These are phyloP conservation scores for Blumeriella jaapii DNA, from an alignment of 2,329 filamentous ascomycete species.

Conservation along the genomic window DNA sequence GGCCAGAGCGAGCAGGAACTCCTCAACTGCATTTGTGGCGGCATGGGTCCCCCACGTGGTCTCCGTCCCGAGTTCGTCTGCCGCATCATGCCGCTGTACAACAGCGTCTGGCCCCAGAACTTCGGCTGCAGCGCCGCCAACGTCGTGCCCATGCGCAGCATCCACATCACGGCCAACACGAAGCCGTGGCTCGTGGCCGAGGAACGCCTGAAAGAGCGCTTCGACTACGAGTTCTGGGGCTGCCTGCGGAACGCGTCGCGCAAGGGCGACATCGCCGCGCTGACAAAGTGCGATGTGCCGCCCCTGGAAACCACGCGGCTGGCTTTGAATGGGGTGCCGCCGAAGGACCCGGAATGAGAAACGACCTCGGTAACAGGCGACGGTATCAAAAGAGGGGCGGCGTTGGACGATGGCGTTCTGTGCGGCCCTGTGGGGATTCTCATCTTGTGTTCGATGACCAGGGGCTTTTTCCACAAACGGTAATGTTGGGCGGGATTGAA, in stretches of 20 bases:
- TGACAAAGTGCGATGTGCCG: constrained; percentile 4
- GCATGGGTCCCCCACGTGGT: neutral
- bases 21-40: constrained; percentile 8
- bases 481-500: no score
- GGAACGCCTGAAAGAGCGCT: neutral
- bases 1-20: constrained; percentile 7
- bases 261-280: neutral
- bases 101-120: constrained; percentile 7
- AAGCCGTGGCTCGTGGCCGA: constrained; percentile 8
- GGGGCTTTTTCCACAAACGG: no score
- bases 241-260: constrained; percentile 4
- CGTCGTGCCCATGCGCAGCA: constrained; percentile 7
- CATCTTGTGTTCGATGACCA: no score
- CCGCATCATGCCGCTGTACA: constrained; percentile 6
- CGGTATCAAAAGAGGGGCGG: no score
- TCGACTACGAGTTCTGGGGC: constrained; percentile 8
- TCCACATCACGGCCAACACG: constrained; percentile 8
- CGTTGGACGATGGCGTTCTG: no score
- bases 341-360: no score
- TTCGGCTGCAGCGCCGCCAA: constrained; percentile 5
- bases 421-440: no score
- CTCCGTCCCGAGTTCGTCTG: constrained; percentile 5
- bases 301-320: constrained; percentile 3
- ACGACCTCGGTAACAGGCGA: no score
- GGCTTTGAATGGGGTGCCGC: neutral